A percentile compares a stretch with the other conserved stretches of the same genome.
Evolutionary conservation across 2,329 filamentous ascomycete species (phyloP).

Genomic region (Xylariomycetidae sp.): DNA sequence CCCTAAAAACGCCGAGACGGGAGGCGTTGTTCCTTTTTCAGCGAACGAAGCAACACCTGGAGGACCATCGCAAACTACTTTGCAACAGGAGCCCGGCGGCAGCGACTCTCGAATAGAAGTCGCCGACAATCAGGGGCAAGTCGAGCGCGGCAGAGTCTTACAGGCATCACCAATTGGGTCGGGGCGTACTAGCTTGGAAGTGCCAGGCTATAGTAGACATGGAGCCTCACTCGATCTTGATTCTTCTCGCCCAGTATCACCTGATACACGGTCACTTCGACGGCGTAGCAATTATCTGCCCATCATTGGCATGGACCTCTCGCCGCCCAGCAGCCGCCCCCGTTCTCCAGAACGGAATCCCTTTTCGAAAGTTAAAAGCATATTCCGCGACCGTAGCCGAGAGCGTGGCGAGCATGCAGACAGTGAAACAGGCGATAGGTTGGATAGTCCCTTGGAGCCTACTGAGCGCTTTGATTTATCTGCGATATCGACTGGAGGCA

Average conservation of each 20-base stretch:
- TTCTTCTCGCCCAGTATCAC: conserved; percentile 46
- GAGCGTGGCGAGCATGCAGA: conserved; percentile 34
- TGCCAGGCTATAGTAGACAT: conserved; percentile 34
- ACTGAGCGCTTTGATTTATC: conserved; percentile 19
- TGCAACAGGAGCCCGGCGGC: conserved; percentile 9
- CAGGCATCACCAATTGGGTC: conserved; percentile 26
- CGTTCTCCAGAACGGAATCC: conserved; percentile 60
- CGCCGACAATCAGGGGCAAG: conserved; percentile 12
- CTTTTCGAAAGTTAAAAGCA: conserved; percentile 49
- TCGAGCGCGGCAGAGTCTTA: conserved; percentile 9
- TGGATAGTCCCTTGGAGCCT: conserved; percentile 23
- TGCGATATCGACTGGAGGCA: conserved; percentile 23
- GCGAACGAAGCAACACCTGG: neutral
- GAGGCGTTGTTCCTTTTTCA: too few relatives aligned
- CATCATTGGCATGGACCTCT: conserved; percentile 58
- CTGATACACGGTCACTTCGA: conserved; percentile 41
- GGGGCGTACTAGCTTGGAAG: conserved; percentile 44
- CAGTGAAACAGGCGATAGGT: conserved; percentile 30
- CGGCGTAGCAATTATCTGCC: conserved; percentile 49
- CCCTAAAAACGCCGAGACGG: neutral
- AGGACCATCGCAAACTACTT: conserved; percentile 2
- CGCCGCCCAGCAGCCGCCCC: conserved; percentile 57
- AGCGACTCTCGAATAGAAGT: conserved; percentile 17
- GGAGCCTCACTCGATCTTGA: conserved; percentile 40
- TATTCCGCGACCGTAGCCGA: conserved; percentile 50